Base-by-base conservation (phyloP, 1,284 basidiomycete species). In the Ustilago tritici region DNA sequence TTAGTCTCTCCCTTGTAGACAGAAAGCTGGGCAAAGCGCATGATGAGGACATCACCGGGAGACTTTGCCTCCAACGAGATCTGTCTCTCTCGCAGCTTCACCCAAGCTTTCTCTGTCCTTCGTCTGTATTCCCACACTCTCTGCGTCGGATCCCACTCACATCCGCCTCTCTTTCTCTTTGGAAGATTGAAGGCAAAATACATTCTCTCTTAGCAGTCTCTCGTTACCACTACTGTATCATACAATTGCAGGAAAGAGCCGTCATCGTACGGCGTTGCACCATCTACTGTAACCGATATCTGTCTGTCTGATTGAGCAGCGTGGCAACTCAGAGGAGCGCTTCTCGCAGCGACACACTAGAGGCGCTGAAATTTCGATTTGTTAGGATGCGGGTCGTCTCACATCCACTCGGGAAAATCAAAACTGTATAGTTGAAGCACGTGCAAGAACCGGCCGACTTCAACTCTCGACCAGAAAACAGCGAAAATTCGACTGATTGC, bases 41-140 rank as follows among this genome's bases (percentile, higher is more conserved):
- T 55, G 61, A 73, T 34, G 70, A 73, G 70, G 70, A 68, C 70
- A 67, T 73, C 70, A 52, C 70, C 70, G 56, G 52, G 59, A 73
- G 61, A 23, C 8, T 17, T 35, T 43, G 17, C 23, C 57, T 66
- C 34, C 50, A 58, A 54, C 65, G 70, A 65, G 65, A 67, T 55
- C 47, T 19, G 70, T 73, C 70, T 64, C 70, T 73, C 70, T 73
- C 55, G 61, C 58, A 36, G 34, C 19, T 10, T 43, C 56, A 47
- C 11, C 15, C n/a, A 17, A 38, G 34, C 50, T 40, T 14, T 8
- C 61, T 35, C 36, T 49, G 4, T 49, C 35, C 23, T 15, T n/a
- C 43, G 41, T 40, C 8, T 23, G 41, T 46, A 17, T 46, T 46
- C 3, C n/a, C 46, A 23, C 19, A 23, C 49, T 50, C 31, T 35